Conservation (phyloP, 2,329 filamentous ascomycete genomes). For the Colletotrichum graminicola region DNA sequence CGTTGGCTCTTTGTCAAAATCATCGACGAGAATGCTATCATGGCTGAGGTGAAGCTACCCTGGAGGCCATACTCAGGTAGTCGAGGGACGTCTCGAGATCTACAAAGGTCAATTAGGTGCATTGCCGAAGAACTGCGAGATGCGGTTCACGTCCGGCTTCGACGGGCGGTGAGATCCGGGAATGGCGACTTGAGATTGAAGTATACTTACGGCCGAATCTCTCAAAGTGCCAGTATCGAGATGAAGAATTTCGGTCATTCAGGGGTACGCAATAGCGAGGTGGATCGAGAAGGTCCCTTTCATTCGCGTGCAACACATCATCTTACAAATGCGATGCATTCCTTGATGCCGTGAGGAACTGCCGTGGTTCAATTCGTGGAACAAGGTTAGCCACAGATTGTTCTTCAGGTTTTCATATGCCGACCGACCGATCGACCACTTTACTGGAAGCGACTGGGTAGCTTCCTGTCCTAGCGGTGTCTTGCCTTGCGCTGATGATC, state of each 20-base stretch:
- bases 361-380: no score
- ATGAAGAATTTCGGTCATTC: neutral
- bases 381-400: no score
- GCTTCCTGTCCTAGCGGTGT: neutral
- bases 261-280: slow-evolving; percentile 10
- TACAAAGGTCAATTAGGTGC: slow-evolving; percentile 67
- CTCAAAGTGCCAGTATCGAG: slow-evolving; percentile 2
- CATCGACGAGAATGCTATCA: slow-evolving; percentile 67
- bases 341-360: neutral
- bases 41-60: slow-evolving; percentile 75
- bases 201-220: neutral
- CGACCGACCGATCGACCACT: neutral
- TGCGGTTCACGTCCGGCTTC: slow-evolving; percentile 73
- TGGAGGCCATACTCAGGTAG: slow-evolving; percentile 74
- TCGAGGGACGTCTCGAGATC: slow-evolving; percentile 74
- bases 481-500: neutral
- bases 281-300: slow-evolving; percentile 17
- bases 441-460: neutral
- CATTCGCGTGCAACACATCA: neutral
- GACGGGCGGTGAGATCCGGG: slow-evolving; percentile 72
- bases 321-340: neutral
- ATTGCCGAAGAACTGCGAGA: slow-evolving; percentile 62
- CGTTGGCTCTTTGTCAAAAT: slow-evolving; percentile 78
- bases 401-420: neutral
- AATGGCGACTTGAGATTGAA: slow-evolving; percentile 64